These are phyloP conservation scores for Protomyces arabidopsidicola DNA, from an alignment of 1,139 yeast genomes.

Conservation along the genomic window DNA sequence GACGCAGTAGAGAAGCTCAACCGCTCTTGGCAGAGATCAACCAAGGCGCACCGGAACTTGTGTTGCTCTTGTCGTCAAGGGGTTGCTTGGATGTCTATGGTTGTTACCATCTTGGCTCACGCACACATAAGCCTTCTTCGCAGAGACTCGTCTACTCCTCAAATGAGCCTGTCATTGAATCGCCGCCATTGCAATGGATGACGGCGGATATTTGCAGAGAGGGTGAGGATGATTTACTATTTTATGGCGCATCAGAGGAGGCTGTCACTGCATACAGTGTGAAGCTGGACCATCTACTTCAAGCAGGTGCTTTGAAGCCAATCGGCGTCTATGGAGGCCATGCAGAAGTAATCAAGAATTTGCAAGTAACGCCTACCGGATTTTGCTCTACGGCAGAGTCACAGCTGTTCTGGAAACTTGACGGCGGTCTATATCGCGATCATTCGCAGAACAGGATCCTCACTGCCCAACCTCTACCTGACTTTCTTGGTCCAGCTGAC, in stretches of 20 bases:
- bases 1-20: slow-evolving; percentile 29
- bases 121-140: slow-evolving; percentile 29
- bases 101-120: slow-evolving; percentile 48
- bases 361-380: neutral
- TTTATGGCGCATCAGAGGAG: neutral
- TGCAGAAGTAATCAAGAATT: neutral
- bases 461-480: neutral
- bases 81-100: slow-evolving; percentile 50
- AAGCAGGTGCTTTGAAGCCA: neutral
- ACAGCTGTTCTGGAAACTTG: neutral
- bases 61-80: slow-evolving; percentile 48
- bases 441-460: neutral
- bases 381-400: neutral
- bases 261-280: neutral
- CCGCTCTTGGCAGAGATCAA: slow-evolving; percentile 36
- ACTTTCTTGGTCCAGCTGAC: neutral
- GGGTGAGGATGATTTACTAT: slow-evolving; percentile 16
- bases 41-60: slow-evolving; percentile 49
- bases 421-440: neutral
- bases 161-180: neutral
- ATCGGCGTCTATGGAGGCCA: neutral
- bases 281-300: neutral
- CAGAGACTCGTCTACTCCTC: slow-evolving; percentile 29
- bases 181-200: slow-evolving; percentile 38
- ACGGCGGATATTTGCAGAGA: slow-evolving; percentile 6